These are phyloP conservation scores for Plasmodium gaboni DNA, from an alignment of 169 alveolate genomes.

Conservation along the genomic window DNA sequence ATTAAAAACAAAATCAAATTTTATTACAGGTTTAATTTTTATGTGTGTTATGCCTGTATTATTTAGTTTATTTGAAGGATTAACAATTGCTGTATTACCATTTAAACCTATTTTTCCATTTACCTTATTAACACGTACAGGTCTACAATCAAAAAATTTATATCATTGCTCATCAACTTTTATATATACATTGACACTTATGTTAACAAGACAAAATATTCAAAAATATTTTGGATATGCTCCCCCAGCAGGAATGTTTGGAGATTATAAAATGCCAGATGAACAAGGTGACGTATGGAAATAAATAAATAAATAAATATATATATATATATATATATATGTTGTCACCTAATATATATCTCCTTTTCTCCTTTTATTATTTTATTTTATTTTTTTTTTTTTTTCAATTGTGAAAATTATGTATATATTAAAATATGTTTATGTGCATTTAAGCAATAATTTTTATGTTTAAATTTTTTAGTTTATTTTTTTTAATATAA, in stretches of 20 bases:
- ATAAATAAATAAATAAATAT: constrained; percentile 19
- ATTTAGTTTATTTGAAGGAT: constrained; percentile 87
- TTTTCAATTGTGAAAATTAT: no score
- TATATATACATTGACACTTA: constrained; percentile 83
- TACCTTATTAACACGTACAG: constrained; percentile 82
- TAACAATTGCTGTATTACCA: constrained; percentile 86
- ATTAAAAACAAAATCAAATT: constrained; percentile 71
- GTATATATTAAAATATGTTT: no score
- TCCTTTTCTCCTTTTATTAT: neutral
- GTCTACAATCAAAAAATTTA: constrained; percentile 75
- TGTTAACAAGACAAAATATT: constrained; percentile 80
- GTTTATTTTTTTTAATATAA: no score
- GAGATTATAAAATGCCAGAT: constrained; percentile 77
- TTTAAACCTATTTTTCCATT: constrained; percentile 83
- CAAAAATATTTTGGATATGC: constrained; percentile 84
- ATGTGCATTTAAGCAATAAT: no score
- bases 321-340: neutral
- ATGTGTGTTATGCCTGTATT: constrained; percentile 86
- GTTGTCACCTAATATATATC: neutral
- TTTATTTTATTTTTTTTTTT: neutral
- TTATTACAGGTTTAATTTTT: constrained; percentile 85
- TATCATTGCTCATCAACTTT: constrained; percentile 86
- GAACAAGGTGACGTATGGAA: constrained; percentile 73
- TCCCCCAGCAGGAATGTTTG: constrained; percentile 76
- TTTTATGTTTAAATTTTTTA: no score